Percentiles rank a stretch among this genome's conserved stretches.
Conservation (phyloP, 148 eudicot genomes). For the Rheum nobile region DNA sequence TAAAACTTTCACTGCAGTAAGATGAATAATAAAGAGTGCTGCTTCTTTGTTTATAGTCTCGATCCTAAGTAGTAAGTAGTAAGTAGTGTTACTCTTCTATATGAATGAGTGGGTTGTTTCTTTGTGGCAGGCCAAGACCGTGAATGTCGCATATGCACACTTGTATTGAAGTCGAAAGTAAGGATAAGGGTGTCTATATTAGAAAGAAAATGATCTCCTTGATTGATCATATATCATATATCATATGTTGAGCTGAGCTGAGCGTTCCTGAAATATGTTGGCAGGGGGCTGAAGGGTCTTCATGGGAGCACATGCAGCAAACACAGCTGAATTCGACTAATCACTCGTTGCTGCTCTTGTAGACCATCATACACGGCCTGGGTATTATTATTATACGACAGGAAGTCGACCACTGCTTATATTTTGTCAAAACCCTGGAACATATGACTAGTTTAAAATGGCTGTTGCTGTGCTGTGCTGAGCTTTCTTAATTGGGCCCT, state of each 20-base stretch:
- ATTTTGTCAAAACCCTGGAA: not conserved
- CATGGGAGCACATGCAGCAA: conserved; percentile 67
- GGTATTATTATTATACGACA: not conserved
- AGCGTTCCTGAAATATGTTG: not conserved
- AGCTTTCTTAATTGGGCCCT: not conserved
- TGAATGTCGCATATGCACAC: conserved; percentile 31
- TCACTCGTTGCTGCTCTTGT: not conserved
- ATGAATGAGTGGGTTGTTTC: too few species aligned
- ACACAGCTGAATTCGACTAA: conserved; percentile 35
- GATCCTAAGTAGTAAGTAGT: too few species aligned
- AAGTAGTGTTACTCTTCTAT: too few species aligned
- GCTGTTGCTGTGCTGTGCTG: not conserved
- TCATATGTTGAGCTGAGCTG: too few species aligned
- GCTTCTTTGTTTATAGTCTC: too few species aligned
- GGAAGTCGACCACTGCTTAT: too few species aligned
- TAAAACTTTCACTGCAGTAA: too few species aligned
- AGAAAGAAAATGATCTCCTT: not conserved
- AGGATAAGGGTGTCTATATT: conserved; percentile 9
- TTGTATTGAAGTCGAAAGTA: conserved; percentile 41
- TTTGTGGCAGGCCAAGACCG: conserved; percentile 32
- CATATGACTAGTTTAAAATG: not conserved
- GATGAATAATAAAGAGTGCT: too few species aligned
- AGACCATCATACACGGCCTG: not conserved
- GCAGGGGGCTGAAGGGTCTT: conserved; percentile 47
- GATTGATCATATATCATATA: not conserved